Conservation (phyloP, 495 filamentous ascomycete species). For the Trichoderma erinaceum region DNA sequence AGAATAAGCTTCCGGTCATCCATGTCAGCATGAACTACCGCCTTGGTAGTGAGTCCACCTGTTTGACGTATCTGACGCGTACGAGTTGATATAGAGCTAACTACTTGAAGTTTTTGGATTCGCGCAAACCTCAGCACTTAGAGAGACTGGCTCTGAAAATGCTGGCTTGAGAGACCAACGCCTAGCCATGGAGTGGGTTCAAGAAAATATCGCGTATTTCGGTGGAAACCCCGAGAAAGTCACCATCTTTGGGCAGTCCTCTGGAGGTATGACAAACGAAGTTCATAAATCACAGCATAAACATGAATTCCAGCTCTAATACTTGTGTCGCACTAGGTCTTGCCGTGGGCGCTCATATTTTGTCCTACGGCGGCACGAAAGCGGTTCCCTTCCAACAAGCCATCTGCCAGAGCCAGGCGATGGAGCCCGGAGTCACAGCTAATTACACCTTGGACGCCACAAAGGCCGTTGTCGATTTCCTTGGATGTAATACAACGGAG, state of each 20-base stretch:
- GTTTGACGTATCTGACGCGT: constrained; percentile 26
- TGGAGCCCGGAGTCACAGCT: constrained; percentile 27
- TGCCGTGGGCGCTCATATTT: constrained; percentile 38
- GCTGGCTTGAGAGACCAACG: constrained; percentile 45
- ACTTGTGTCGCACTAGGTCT: constrained; percentile 17
- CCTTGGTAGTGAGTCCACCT: constrained; percentile 38
- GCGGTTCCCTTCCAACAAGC: constrained; percentile 32
- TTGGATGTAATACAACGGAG: background rate
- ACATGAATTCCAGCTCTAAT: background rate
- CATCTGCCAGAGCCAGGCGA: constrained; percentile 26
- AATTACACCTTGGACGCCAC: constrained; percentile 23
- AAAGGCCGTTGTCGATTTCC: background rate
- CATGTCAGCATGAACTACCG: constrained; percentile 62
- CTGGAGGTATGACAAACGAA: constrained; percentile 27
- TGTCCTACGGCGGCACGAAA: constrained; percentile 33
- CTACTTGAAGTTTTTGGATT: constrained; percentile 26
- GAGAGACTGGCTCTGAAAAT: constrained; percentile 34
- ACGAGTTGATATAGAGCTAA: constrained; percentile 47
- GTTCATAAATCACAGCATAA: constrained; percentile 14
- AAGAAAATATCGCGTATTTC: constrained; percentile 53
- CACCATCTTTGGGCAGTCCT: constrained; percentile 51
- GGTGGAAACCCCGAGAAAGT: constrained; percentile 53
- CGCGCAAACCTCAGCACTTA: constrained; percentile 24
- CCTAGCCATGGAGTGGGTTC: constrained; percentile 58
- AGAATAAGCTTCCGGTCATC: constrained; percentile 36